Evolutionary conservation across 306 rosid species (phyloP).

Genomic region (peach (Prunus persica)): DNA sequence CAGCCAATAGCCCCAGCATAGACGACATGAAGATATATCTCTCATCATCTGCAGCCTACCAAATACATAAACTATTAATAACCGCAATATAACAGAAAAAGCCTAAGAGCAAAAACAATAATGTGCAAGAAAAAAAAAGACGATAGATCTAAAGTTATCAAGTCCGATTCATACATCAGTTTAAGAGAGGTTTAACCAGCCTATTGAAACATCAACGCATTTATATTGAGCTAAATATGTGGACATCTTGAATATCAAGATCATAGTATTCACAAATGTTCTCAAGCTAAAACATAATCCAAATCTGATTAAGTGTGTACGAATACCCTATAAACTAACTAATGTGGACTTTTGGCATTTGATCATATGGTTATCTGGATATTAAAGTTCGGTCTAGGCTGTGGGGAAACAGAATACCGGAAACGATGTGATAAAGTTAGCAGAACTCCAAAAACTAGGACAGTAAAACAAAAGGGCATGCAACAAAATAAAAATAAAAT

Average conservation of each 20-base stretch:
- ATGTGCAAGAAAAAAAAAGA: neutral
- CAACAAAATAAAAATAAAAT: no score
- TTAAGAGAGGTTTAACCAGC: neutral
- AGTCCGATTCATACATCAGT: neutral
- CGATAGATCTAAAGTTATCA: neutral
- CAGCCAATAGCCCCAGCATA: slow-evolving; percentile 81
- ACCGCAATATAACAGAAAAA: slow-evolving; percentile 12
- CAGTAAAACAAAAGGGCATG: no score
- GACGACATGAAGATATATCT: slow-evolving; percentile 84
- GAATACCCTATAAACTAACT: no score
- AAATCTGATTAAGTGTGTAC: no score
- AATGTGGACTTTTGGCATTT: no score
- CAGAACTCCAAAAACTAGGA: no score
- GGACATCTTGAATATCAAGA: neutral
- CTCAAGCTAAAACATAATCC: neutral
- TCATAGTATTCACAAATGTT: neutral
- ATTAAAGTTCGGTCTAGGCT: no score
- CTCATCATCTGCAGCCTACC: slow-evolving; percentile 80
- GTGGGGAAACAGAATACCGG: no score
- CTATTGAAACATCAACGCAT: neutral
- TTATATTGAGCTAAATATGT: neutral
- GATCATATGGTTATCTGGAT: no score
- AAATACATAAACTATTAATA: slow-evolving; percentile 20
- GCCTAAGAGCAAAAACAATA: neutral
- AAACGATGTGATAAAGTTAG: no score